Conservation (phyloP, 2,329 filamentous ascomycete species). For the Epichloe hybrida region DNA sequence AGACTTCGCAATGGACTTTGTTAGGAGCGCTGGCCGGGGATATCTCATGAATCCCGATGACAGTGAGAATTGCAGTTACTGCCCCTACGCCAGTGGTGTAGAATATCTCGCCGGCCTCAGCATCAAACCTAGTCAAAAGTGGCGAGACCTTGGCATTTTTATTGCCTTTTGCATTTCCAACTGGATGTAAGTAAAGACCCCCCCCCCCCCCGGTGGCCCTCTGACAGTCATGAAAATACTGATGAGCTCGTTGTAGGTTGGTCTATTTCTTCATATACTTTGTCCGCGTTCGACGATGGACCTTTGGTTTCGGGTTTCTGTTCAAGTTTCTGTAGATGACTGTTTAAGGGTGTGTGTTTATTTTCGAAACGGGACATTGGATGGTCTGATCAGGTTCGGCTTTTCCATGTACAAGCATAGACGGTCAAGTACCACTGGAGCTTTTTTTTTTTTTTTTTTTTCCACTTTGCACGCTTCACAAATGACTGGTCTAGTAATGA, state of each 20-base stretch:
- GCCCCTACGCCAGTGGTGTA: conserved; percentile 41
- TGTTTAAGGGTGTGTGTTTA: neutral
- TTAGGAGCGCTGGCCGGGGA: conserved; percentile 32
- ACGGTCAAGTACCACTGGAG: neutral
- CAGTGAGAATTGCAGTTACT: conserved; percentile 52
- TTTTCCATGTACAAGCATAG: neutral
- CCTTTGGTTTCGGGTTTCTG: conserved; percentile 50
- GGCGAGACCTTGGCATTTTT: conserved; percentile 59
- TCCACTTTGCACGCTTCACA: no score
- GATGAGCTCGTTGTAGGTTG: conserved; percentile 18
- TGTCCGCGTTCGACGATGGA: conserved; percentile 56
- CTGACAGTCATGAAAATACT: neutral
- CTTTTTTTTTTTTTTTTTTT: neutral
- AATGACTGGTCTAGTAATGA: no score
- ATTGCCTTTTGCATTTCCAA: conserved; percentile 57
- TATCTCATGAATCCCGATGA: conserved; percentile 51
- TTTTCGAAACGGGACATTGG: neutral
- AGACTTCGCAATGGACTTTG: conserved; percentile 49
- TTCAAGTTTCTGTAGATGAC: conserved; percentile 21
- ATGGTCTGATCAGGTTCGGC: neutral
- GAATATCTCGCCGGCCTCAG: conserved; percentile 51
- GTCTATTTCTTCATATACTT: conserved; percentile 70
- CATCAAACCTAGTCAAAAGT: conserved; percentile 44
- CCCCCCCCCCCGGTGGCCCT: neutral
- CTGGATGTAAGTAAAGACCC: conserved; percentile 30